Conservation (phyloP, 2,329 filamentous ascomycete genomes). For the Aschersonia sp. region DNA sequence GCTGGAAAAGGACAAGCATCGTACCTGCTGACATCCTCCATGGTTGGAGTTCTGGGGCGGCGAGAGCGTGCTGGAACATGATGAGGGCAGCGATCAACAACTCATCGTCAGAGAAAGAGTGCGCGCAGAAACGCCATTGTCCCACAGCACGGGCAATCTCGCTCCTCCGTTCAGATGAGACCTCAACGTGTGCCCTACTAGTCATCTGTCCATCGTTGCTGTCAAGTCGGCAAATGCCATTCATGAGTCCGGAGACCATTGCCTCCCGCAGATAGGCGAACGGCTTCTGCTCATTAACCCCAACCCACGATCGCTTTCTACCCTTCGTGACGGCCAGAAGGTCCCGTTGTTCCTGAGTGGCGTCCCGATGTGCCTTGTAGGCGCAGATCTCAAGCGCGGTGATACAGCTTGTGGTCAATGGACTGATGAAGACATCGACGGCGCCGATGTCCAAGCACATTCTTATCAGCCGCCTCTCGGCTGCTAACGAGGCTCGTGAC, state of each 20-base stretch:
- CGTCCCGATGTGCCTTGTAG: conserved; percentile 68
- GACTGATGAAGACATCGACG: conserved; percentile 70
- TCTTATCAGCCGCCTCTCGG: conserved; percentile 35
- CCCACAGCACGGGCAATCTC: conserved; percentile 57
- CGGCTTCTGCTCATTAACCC: conserved; percentile 69
- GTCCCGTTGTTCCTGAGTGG: conserved; percentile 56
- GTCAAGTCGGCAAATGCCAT: conserved; percentile 65
- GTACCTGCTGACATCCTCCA: conserved; percentile 70
- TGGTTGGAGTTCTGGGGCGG: conserved; percentile 63
- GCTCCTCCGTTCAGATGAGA: conserved; percentile 50
- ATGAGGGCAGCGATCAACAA: conserved; percentile 69
- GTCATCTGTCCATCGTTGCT: conserved; percentile 43
- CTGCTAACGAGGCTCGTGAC: conserved; percentile 12
- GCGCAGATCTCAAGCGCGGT: conserved; percentile 69
- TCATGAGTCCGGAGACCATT: conserved; percentile 87
- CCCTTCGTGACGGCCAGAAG: conserved; percentile 59
- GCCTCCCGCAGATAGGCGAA: conserved; percentile 83
- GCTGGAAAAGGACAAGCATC: conserved; percentile 13
- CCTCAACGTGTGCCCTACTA: conserved; percentile 49
- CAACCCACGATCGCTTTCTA: conserved; percentile 84
- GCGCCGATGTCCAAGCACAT: conserved; percentile 77
- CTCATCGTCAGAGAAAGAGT: conserved; percentile 82
- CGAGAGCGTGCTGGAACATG: conserved; percentile 82
- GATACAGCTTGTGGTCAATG: conserved; percentile 58
- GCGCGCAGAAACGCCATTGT: conserved; percentile 78